phyloP scores from a whole-genome alignment of 768 basidiomycete genomes.

The Lactarius indigo region DNA sequence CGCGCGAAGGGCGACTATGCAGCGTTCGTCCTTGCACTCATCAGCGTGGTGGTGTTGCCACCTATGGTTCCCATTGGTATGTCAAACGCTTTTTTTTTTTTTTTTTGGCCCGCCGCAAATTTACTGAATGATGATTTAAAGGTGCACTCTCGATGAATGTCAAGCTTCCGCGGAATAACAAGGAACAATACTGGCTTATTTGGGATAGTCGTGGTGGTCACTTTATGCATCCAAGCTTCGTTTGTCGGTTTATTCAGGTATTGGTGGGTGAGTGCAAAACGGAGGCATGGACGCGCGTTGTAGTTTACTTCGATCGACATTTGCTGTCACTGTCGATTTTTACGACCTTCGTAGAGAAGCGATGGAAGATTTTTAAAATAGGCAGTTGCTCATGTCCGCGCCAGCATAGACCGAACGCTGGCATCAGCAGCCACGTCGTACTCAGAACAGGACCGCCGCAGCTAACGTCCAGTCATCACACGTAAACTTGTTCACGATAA shows the following conservation, averaged over 20 bases:
- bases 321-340: not conserved
- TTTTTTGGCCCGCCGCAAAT: not conserved
- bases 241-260: constrained; percentile 49
- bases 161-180: constrained; percentile 52
- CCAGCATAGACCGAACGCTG: not conserved
- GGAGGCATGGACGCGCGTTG: constrained; percentile 26
- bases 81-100: constrained; percentile 21
- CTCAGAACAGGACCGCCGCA: not conserved
- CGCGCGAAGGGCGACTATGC: constrained; percentile 64
- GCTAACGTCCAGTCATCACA: not conserved
- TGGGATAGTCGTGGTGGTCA: constrained; percentile 47
- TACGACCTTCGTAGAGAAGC: not conserved
- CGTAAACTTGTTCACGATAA: not conserved
- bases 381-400: not conserved
- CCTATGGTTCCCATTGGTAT: constrained; percentile 58
- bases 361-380: not conserved
- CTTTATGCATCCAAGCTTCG: constrained; percentile 41
- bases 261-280: constrained; percentile 62
- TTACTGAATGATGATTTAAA: constrained; percentile 30
- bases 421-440: not conserved
- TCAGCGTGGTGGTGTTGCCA: constrained; percentile 64
- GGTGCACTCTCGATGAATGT: constrained; percentile 71
- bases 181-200: constrained; percentile 51
- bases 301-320: not conserved
- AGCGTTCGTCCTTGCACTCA: constrained; percentile 60